A percentile compares a stretch with the other conserved stretches of the same genome.
These are phyloP conservation scores for Rugonectria rugulosa DNA, from an alignment of 2,329 filamentous ascomycete species.

Conservation along the genomic window DNA sequence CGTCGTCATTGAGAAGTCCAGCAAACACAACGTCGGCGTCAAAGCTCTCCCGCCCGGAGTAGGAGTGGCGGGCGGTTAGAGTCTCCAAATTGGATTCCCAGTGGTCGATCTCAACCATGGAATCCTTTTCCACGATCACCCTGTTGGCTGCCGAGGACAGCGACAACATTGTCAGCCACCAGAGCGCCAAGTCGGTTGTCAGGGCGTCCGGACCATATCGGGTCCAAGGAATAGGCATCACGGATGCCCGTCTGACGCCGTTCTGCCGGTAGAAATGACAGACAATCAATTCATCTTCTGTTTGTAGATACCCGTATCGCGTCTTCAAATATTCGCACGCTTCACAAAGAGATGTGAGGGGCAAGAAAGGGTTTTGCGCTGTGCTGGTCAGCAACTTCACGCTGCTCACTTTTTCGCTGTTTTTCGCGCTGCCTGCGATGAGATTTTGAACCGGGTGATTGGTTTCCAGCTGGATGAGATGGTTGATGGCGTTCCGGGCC, in stretches of 20 bases:
- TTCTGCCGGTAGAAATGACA: conserved; percentile 18
- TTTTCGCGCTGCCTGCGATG: neutral
- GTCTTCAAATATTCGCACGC: conserved; percentile 3
- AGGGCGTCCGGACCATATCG: neutral
- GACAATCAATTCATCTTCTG: conserved; percentile 30
- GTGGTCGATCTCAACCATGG: neutral
- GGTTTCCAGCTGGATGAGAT: neutral
- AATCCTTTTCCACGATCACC: neutral
- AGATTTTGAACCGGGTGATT: neutral
- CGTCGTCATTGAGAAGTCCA: too few relatives aligned
- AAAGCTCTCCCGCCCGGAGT: too few relatives aligned
- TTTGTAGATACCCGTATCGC: conserved; percentile 22
- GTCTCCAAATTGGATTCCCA: neutral
- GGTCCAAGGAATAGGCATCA: neutral
- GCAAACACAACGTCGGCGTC: too few relatives aligned
- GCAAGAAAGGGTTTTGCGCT: neutral
- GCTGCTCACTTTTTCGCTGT: neutral
- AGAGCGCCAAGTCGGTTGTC: neutral
- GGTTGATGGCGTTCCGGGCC: neutral
- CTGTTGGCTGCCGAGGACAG: neutral
- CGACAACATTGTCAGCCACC: neutral
- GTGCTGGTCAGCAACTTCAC: neutral
- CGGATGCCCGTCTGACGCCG: neutral
- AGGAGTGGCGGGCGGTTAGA: too few relatives aligned
- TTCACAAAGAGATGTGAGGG: conserved; percentile 14